Evolutionary conservation across 345 rosid genomes (phyloP).

Genomic region (Syzygium aqueum): DNA sequence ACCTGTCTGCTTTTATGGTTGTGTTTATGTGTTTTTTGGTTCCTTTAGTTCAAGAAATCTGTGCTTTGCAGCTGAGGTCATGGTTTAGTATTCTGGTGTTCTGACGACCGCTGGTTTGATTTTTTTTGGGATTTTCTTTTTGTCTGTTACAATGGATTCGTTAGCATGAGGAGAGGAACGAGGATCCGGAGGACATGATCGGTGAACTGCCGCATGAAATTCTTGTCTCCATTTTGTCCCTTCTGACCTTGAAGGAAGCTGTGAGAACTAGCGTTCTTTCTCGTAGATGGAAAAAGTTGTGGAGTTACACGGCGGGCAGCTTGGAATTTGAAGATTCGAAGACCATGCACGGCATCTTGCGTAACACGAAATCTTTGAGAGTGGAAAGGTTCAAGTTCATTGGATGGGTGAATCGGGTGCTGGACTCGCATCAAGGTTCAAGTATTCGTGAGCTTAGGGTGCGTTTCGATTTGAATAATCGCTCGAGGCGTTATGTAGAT

Average conservation of each 20-base stretch:
- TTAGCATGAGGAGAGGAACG: not conserved
- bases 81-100: not conserved
- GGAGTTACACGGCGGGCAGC: not conserved
- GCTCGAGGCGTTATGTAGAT: not conserved
- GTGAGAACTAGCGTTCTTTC: constrained; percentile 1
- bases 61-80: not conserved
- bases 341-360: not conserved
- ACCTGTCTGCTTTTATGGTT: not conserved
- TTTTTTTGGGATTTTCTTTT: not conserved
- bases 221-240: not conserved
- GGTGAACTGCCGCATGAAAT: not conserved
- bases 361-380: not conserved
- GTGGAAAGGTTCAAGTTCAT: not conserved
- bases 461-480: not conserved
- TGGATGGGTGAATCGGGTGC: constrained; percentile 1
- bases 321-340: not conserved
- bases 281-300: not conserved
- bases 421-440: not conserved
- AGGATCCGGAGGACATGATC: not conserved
- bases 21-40: not conserved
- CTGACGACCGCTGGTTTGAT: not conserved
- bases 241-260: constrained; percentile 3
- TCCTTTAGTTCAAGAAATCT: too few species aligned
- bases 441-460: not conserved
- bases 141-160: not conserved